phyloP scores from a whole-genome alignment of 1,139 yeast species.

The Schwanniomyces etchellsii region DNA sequence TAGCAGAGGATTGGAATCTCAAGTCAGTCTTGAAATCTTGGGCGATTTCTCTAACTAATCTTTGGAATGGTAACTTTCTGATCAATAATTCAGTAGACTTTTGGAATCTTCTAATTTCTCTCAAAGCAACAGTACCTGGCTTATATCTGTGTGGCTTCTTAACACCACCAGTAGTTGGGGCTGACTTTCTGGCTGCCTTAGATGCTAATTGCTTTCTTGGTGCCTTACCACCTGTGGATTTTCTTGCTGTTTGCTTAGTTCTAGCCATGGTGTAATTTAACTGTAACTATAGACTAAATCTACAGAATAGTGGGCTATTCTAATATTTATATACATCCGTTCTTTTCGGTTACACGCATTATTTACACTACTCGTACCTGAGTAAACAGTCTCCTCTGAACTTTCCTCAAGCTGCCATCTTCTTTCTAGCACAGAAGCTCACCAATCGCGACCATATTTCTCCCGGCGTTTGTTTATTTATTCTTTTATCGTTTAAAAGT shows the following conservation, averaged over 20 bases:
- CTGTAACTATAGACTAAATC: not conserved
- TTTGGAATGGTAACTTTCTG: conserved; percentile 98
- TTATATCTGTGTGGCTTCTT: conserved; percentile 99
- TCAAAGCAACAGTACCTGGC: conserved; percentile 99
- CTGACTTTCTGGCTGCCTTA: conserved; percentile 98
- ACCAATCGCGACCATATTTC: too few species aligned
- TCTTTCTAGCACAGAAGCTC: too few species aligned
- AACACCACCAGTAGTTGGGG: conserved; percentile 97
- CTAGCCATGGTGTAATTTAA: conserved; percentile 73
- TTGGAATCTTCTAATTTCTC: conserved; percentile 99
- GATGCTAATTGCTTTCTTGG: conserved; percentile 99
- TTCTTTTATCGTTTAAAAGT: too few species aligned
- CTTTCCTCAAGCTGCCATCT: too few species aligned
- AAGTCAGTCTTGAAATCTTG: conserved; percentile 97
- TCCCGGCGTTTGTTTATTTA: too few species aligned
- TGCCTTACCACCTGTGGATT: conserved; percentile 99
- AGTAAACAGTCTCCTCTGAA: too few species aligned
- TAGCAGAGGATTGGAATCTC: conserved; percentile 98
- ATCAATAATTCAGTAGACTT: conserved; percentile 94
- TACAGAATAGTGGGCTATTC: not conserved
- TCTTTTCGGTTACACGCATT: not conserved
- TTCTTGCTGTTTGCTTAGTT: conserved; percentile 98
- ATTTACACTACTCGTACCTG: not conserved
- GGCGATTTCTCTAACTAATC: conserved; percentile 97
- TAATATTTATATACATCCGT: not conserved